Evolutionary conservation across 805 yeast genomes (phyloP), one percentile per base, ranked within the genome.

Genomic region (Kuraishia piskuri): DNA sequence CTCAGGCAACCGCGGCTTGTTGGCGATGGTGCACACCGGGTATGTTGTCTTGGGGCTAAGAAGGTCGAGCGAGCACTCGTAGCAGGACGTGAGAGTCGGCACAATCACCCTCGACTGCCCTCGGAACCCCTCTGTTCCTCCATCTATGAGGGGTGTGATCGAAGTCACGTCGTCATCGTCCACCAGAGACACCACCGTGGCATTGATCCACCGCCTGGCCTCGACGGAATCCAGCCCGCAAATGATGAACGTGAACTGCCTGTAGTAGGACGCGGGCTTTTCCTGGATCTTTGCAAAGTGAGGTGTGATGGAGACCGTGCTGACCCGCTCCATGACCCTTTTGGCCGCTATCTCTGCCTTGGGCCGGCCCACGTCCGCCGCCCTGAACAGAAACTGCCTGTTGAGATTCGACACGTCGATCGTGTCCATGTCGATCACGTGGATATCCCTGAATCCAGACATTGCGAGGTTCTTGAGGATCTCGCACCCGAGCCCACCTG

Each of bases 21-120:
- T 87, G 2, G 97, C 96, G 51, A 94, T 84, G 0, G 98, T 94
- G 67, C 98, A 94, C 58, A 92, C 83, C 1, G 98, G 97, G 60
- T 83, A 88, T 0, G 90, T 84, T 9, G 73, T 72, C 56, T 77
- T 80, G 1, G 77, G 76, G 10, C 88, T 80, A 46, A 90, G 72
- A 66, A 95, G 77, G 55, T 84, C 87, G 52, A 88, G 71, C 4
- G 96, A 87, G 63, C 99, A 92, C 65, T 92, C 98, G 71, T 89
- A 92, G 68, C 99, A 92, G 0, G 97, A 86, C 0, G 92, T 82
- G 26, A 90, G 68, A 0, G 89, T 82, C 0, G 99, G 98, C 19
- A 90, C 68, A 44, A 92, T 90, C 14, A 90, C 86, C 61, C 96
- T 83, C 14, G 90, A 79, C 62, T 92, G 96, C 2, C 99, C 99